Conservation (phyloP, 306 rosid species). For the Ziziphus jujuba region DNA sequence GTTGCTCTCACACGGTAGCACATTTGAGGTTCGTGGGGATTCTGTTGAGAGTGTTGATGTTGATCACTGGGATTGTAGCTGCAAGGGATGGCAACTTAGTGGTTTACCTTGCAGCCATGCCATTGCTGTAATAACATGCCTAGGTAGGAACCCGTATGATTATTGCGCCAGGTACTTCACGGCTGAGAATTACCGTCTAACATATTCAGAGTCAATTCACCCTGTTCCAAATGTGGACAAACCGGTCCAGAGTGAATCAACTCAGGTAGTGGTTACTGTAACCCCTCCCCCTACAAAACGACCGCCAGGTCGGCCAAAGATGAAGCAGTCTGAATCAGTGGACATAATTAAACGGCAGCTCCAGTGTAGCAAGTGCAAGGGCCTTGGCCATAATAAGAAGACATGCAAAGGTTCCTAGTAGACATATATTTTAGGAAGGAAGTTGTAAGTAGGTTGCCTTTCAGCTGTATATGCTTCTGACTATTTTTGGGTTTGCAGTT, state of each 20-base stretch:
- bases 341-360: conserved; percentile 88
- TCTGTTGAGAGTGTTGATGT: conserved; percentile 69
- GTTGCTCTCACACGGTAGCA: conserved; percentile 48
- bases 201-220: conserved; percentile 76
- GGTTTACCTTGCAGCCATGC: conserved; percentile 97
- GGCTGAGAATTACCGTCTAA: conserved; percentile 57
- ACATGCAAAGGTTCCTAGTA: conserved; percentile 64
- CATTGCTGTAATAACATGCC: conserved; percentile 66
- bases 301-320: conserved; percentile 92
- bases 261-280: conserved; percentile 42
- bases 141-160: conserved; percentile 70
- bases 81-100: conserved; percentile 84
- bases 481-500: not conserved
- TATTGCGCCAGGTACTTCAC: conserved; percentile 82
- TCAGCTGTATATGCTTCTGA: conserved; percentile 15
- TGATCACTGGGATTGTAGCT: conserved; percentile 86
- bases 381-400: conserved; percentile 96
- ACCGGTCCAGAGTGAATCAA: conserved; percentile 47
- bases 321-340: conserved; percentile 59
- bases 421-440: conserved; percentile 5
- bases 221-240: conserved; percentile 78
- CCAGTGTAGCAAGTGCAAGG: conserved; percentile 96
- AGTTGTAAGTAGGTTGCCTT: conserved; percentile 34
- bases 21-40: conserved; percentile 87
- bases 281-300: conserved; percentile 96